These are phyloP conservation scores for Pythium scleroteichum DNA, from an alignment of 352 stramenopile species.

Conservation along the genomic window DNA sequence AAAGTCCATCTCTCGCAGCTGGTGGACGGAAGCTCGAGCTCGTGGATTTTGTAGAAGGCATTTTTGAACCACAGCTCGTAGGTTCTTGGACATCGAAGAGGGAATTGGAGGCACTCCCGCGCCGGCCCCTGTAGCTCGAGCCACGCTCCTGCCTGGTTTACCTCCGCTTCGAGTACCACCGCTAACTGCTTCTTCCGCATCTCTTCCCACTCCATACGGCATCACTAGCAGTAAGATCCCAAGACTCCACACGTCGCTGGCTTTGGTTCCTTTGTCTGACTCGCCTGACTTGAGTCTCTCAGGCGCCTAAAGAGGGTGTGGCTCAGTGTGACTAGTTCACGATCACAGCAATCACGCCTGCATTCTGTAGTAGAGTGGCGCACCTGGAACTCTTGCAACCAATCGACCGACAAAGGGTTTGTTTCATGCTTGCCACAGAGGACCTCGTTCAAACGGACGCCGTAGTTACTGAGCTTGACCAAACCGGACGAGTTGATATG, in stretches of 20 bases:
- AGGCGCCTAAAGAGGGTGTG: constrained; percentile 1
- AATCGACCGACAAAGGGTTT: constrained; percentile 15
- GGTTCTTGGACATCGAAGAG: constrained; percentile 34
- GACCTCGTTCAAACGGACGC: constrained; percentile 25
- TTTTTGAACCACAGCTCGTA: constrained; percentile 41
- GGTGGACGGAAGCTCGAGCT: constrained; percentile 33
- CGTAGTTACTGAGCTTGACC: constrained; percentile 59
- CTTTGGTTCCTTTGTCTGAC: not conserved
- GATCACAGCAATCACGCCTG: not conserved
- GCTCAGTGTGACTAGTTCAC: not conserved
- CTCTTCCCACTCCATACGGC: not conserved
- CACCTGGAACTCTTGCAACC: constrained; percentile 24
- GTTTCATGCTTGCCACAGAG: not conserved
- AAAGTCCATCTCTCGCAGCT: constrained; percentile 45
- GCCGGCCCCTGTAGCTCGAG: not conserved
- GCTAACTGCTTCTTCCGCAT: not conserved
- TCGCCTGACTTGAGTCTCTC: not conserved
- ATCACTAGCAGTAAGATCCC: constrained; percentile 4
- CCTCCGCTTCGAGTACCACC: not conserved
- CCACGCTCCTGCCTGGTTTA: not conserved
- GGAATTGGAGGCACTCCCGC: not conserved
- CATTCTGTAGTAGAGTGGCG: not conserved
- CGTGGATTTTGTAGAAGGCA: constrained; percentile 51
- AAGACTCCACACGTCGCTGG: not conserved
- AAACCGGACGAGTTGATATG: constrained; percentile 65